Evolutionary conservation across 768 basidiomycete genomes (phyloP).

Genomic region (Mycena latifolia): DNA sequence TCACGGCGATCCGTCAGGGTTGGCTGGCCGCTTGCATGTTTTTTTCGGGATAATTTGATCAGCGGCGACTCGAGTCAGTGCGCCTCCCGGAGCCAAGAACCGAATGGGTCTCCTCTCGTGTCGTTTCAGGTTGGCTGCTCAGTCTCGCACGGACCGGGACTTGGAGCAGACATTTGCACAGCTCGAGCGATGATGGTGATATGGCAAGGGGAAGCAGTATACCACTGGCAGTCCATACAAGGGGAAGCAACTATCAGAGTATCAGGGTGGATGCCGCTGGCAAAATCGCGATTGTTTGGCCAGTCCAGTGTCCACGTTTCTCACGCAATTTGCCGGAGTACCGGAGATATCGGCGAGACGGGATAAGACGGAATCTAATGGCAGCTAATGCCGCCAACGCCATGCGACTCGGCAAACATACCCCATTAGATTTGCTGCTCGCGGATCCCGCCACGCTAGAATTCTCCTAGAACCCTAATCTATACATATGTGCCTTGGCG

Average conservation of each 20-base stretch:
- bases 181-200: constrained; percentile 12
- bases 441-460: constrained; percentile 32
- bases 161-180: constrained; percentile 7
- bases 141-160: constrained; percentile 14
- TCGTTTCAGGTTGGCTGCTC: constrained; percentile 29
- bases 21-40: constrained; percentile 16
- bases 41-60: constrained; percentile 4
- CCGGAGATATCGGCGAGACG: constrained; percentile 10
- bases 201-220: constrained; percentile 19
- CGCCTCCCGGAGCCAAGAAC: constrained; percentile 6
- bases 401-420: constrained; percentile 26
- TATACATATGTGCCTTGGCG: too few species aligned
- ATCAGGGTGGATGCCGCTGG: constrained; percentile 1
- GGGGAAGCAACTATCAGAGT: constrained; percentile 13
- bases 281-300: constrained; percentile 12
- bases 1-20: constrained; percentile 28
- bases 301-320: too few species aligned
- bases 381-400: not conserved
- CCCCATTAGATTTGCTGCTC: constrained; percentile 19
- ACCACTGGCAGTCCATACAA: constrained; percentile 13
- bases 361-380: too few species aligned
- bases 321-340: constrained; percentile 23
- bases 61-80: constrained; percentile 8
- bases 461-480: too few species aligned
- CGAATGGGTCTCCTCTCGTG: constrained; percentile 24